Conservation (phyloP, 805 yeast genomes). For the Candida stauntonica region DNA sequence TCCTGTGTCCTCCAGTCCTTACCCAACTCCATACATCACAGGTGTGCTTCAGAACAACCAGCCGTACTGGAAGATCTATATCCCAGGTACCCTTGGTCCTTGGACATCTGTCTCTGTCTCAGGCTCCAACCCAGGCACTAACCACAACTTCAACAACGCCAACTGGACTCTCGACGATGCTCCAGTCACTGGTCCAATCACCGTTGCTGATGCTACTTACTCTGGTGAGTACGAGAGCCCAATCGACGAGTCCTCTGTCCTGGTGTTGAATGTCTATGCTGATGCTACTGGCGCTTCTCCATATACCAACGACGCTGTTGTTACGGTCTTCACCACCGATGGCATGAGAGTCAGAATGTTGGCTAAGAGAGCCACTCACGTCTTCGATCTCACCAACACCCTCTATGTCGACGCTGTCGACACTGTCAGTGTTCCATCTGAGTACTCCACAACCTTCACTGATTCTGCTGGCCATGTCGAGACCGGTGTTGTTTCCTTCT, state of each 20-base stretch:
- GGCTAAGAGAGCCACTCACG: constrained; percentile 16
- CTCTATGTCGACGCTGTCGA: constrained; percentile 14
- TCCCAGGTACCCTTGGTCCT: constrained; percentile 26
- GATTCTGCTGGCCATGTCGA: too few relatives aligned
- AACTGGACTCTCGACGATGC: constrained; percentile 17
- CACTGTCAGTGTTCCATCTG: too few relatives aligned
- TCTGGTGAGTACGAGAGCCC: constrained; percentile 12
- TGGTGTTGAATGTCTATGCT: constrained; percentile 15
- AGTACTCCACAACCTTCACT: constrained; percentile 10
- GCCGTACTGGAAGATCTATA: constrained; percentile 24
- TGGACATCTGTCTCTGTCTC: constrained; percentile 19
- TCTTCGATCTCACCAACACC: constrained; percentile 7
- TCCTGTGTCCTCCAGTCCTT: constrained; percentile 14
- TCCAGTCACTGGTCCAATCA: constrained; percentile 7
- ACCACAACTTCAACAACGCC: constrained; percentile 19
- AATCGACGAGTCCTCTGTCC: constrained; percentile 9
- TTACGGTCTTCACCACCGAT: constrained; percentile 18
- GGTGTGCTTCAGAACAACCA: constrained; percentile 24
- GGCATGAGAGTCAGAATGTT: constrained; percentile 18
- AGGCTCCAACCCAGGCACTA: constrained; percentile 21
- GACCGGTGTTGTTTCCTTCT: background rate
- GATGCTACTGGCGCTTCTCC: constrained; percentile 22
- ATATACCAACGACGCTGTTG: constrained; percentile 14
- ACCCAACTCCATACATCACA: constrained; percentile 22
- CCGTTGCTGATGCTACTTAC: constrained; percentile 14